phyloP scores from a whole-genome alignment of 2,329 filamentous ascomycete species.

The Annulohypoxylon truncatum region DNA sequence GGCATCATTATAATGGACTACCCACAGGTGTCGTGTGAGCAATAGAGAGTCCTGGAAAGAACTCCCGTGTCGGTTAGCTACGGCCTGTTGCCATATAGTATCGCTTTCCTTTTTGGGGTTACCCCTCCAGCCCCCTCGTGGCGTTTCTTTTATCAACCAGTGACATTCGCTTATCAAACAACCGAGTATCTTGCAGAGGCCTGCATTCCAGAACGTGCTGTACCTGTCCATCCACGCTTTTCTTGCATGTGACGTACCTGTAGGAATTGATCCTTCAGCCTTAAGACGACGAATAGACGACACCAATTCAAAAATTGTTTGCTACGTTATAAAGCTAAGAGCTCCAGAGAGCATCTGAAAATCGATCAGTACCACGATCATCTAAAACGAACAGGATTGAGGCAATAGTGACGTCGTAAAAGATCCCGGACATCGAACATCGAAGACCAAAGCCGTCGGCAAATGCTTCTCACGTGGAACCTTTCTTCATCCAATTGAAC shows the following conservation, averaged over 20 bases:
- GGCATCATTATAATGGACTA: neutral
- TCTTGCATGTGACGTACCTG: conserved; percentile 34
- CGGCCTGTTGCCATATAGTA: neutral
- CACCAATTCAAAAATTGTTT: conserved; percentile 18
- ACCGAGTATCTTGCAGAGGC: conserved; percentile 8
- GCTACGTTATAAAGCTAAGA: neutral
- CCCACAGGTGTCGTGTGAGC: neutral
- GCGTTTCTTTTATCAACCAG: conserved; percentile 13
- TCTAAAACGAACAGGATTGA: neutral
- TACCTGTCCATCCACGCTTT: conserved; percentile 30
- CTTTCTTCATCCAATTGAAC: conserved; percentile 28
- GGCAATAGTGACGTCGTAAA: conserved; percentile 32
- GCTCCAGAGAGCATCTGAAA: neutral
- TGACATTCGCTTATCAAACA: conserved; percentile 13
- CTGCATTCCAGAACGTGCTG: conserved; percentile 39
- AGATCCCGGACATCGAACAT: neutral
- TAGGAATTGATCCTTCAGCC: conserved; percentile 34
- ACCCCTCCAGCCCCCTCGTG: neutral
- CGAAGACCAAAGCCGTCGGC: neutral
- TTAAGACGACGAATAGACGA: conserved; percentile 25
- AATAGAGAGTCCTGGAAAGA: neutral
- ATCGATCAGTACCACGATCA: neutral
- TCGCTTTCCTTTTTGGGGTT: conserved; percentile 3
- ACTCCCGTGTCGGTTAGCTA: neutral
- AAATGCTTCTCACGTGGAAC: conserved; percentile 29